Base-by-base conservation (phyloP, 2,329 filamentous ascomycete genomes). In the Pezicula carpinea region DNA sequence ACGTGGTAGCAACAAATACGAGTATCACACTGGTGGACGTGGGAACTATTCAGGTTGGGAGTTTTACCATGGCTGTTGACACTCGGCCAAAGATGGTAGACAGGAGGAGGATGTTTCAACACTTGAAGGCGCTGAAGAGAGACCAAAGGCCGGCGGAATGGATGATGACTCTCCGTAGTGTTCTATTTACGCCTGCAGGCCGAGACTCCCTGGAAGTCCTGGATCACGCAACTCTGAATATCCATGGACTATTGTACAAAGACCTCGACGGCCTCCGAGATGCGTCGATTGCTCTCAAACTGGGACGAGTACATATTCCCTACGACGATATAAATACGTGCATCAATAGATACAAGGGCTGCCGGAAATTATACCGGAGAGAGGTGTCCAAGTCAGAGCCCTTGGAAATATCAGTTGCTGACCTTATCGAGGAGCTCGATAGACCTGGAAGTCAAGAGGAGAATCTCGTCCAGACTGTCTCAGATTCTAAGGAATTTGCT, bases 31-130 rank as follows among this genome's bases (percentile, higher is more conserved):
- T 97, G 29, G 74, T 85, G 19, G 87, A 90, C 55, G 87, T 95
- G 21, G 93, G 93, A 18, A 87, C 83, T 52, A 66, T 97, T 36
- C 88, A 96, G 61, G 73, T 96, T 46, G 92, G 91, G 48, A 88
- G 81, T 57, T 79, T 96, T 59, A 90, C 87, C 13, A 72, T 96
- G 50, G 87, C 89, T 5, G 87, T 99, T 44, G 92, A 99, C 63
- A 97, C 93, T 6, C 77, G 95, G 57, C 83, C 82, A 52, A 95
- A 95, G 69, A 92, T 91, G 68, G 89, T 96, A 23, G 91, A 96
- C 62, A 82, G 90, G 46, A 89, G 89, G 49, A 86, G 90, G 38
- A 84, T 95, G 59, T 96, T 96, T 67, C 85, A 91, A 57, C 88
- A 89, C 61, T 79, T 85, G 66, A 82, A 83, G 61, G 74, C 82